Base-by-base conservation (phyloP, 2,329 filamentous ascomycete species). In the Lachnum nothofagi region DNA sequence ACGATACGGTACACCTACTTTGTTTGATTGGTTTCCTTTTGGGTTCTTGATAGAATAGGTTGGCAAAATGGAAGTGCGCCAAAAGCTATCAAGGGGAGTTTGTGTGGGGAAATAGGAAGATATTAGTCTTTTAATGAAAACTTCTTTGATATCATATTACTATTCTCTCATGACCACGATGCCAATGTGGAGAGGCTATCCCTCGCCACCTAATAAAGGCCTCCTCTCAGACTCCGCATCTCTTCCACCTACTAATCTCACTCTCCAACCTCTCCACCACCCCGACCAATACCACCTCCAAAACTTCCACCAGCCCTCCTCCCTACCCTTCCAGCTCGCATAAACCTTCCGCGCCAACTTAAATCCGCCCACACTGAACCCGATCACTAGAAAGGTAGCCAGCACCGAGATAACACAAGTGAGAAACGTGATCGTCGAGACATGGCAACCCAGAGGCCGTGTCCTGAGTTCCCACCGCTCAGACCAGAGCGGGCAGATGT, bases 401-500 rank as follows among this genome's bases (percentile, higher is more conserved):
- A 57, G 65, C 54, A 63, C 63, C 16, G 57, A 63, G n/a, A 58
- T 57, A 6, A 70, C 51, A 16, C 63, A 64, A 1, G 66, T 68
- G 24, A 72, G 53, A 19, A 63, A 62, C 1, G 70, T 73, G 45
- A 72, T 68, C 20, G 69, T 72, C 5, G 68, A 72, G 20, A 72
- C 68, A 49, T 70, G 64, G 44, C 69, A 72, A 19, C 70, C 70
- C 1, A 72, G 51, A 1, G 66, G 63, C 6, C 55, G 61, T 17
- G 69, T 68, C 16, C 70, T 64, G 5, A 73, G 43, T 51, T 72
- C 70, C 70, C 70, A 73, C 16, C 69, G 58, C 61, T 74, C 73
- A 5, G 69, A 69, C 68, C 68, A 72, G 51, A 77, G 68, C 5
- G 78, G 78, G 54, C 78, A 81, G 4, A 79, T 67, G 42, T 74